Evolutionary conservation across 2,329 filamentous ascomycete species (phyloP).

Genomic region (Tympanopsis confertula): DNA sequence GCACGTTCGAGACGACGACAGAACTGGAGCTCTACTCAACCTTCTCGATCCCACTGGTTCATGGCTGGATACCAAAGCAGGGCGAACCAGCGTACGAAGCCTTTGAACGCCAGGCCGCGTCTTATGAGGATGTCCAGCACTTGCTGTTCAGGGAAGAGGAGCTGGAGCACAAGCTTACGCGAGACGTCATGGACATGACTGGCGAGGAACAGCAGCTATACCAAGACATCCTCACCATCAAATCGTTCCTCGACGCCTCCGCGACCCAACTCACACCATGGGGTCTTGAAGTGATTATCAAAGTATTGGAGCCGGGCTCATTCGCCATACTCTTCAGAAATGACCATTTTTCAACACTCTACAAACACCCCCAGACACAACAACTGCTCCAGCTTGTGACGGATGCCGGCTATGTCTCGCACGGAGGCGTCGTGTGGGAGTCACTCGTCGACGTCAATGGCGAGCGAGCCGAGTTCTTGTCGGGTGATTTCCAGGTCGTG

Average conservation of each 20-base stretch:
- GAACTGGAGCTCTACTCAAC: slow-evolving; percentile 88
- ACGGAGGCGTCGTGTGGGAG: slow-evolving; percentile 94
- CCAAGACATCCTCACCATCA: slow-evolving; percentile 75
- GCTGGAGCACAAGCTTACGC: slow-evolving; percentile 65
- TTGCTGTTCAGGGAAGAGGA: slow-evolving; percentile 82
- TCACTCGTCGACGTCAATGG: slow-evolving; percentile 81
- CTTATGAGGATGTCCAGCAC: slow-evolving; percentile 86
- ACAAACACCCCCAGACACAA: slow-evolving; percentile 70
- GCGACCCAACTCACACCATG: slow-evolving; percentile 79
- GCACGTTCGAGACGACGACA: slow-evolving; percentile 73
- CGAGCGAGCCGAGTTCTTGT: slow-evolving; percentile 70
- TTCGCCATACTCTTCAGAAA: slow-evolving; percentile 92
- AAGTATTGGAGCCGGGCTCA: slow-evolving; percentile 61
- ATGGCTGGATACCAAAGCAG: slow-evolving; percentile 76
- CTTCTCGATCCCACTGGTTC: slow-evolving; percentile 78
- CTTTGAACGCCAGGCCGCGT: slow-evolving; percentile 63
- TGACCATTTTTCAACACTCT: slow-evolving; percentile 90
- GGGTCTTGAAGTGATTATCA: slow-evolving; percentile 65
- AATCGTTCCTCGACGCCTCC: slow-evolving; percentile 66
- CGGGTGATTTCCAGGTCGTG: slow-evolving; percentile 82
- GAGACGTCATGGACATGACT: slow-evolving; percentile 42
- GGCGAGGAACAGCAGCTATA: slow-evolving; percentile 68
- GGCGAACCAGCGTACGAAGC: slow-evolving; percentile 57
- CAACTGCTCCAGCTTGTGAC: slow-evolving; percentile 78
- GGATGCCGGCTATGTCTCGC: slow-evolving; percentile 76